A percentile compares a stretch with the other conserved stretches of the same genome.
Evolutionary conservation across 2,329 filamentous ascomycete species (phyloP).

Genomic region (Chrysoporthe austroafricana): DNA sequence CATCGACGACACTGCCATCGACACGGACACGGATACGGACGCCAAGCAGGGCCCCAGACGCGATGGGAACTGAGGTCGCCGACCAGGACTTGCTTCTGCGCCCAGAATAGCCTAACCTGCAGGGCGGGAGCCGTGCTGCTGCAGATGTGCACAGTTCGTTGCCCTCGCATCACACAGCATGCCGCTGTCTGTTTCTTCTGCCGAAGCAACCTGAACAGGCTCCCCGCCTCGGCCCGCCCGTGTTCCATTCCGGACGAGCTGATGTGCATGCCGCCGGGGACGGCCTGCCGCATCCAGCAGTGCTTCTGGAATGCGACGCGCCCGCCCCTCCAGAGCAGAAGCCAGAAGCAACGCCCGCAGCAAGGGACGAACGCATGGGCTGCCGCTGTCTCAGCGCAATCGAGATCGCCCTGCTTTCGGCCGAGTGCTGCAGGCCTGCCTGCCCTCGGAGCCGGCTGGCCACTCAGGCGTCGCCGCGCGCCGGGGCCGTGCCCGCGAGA

Average conservation of each 20-base stretch:
- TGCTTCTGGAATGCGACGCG: constrained; percentile 8
- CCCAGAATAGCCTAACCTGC: background rate
- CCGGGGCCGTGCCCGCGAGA: background rate
- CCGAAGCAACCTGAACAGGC: background rate
- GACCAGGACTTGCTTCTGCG: background rate
- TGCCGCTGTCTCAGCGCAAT: constrained; percentile 1
- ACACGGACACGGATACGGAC: background rate
- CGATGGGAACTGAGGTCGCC: background rate
- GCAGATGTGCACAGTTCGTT: background rate
- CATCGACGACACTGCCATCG: background rate
- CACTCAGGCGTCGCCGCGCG: background rate
- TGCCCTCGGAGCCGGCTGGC: constrained; percentile 1
- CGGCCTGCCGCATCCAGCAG: background rate
- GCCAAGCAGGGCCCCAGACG: background rate
- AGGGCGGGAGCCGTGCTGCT: background rate
- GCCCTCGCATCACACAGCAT: background rate
- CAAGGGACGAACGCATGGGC: background rate
- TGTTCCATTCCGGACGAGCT: background rate
- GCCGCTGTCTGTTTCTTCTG: background rate
- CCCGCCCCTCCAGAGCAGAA: background rate
- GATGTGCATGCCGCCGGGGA: background rate
- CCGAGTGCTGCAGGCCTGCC: background rate
- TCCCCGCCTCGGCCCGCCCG: background rate
- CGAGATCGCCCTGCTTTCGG: background rate
- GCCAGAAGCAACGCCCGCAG: background rate